Percentiles rank a stretch among this genome's conserved stretches.
Conservation (phyloP, 1,284 basidiomycete species). For the Neolentinus lepideus region DNA sequence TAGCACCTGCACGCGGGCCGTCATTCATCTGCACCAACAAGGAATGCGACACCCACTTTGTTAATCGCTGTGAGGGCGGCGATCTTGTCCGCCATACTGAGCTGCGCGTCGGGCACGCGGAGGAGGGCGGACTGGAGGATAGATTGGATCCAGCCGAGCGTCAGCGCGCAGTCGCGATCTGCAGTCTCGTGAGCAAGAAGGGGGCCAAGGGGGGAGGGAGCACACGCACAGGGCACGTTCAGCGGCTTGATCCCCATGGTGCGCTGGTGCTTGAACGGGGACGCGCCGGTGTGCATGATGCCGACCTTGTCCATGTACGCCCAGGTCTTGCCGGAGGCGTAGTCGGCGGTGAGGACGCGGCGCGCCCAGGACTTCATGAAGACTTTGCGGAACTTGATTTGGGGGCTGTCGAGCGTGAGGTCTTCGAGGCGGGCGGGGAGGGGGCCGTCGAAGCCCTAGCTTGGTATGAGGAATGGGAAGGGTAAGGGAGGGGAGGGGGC, state of each 20-base stretch:
- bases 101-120: conserved; percentile 17
- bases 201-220: too few relatives aligned
- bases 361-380: conserved; percentile 32
- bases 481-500: too few relatives aligned
- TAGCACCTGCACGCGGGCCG: conserved; percentile 25
- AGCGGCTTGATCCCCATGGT: conserved; percentile 25
- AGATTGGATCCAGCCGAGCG: conserved; percentile 25
- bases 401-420: conserved; percentile 33
- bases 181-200: too few relatives aligned
- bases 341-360: conserved; percentile 34
- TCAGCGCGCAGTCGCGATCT: conserved; percentile 28
- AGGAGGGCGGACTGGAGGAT: conserved; percentile 25
- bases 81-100: conserved; percentile 26
- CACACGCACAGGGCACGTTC: conserved; percentile 24
- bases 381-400: conserved; percentile 41
- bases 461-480: too few relatives aligned
- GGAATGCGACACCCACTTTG: conserved; percentile 25
- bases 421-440: conserved; percentile 31
- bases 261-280: conserved; percentile 30
- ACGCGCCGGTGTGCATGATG: conserved; percentile 40
- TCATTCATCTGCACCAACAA: neutral
- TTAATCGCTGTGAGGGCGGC: conserved; percentile 33
- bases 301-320: conserved; percentile 44
- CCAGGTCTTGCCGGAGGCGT: conserved; percentile 33
- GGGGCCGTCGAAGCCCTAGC: conserved; percentile 26